Base-by-base conservation (phyloP, 331 rosid species). In the Cydonia oblonga region DNA sequence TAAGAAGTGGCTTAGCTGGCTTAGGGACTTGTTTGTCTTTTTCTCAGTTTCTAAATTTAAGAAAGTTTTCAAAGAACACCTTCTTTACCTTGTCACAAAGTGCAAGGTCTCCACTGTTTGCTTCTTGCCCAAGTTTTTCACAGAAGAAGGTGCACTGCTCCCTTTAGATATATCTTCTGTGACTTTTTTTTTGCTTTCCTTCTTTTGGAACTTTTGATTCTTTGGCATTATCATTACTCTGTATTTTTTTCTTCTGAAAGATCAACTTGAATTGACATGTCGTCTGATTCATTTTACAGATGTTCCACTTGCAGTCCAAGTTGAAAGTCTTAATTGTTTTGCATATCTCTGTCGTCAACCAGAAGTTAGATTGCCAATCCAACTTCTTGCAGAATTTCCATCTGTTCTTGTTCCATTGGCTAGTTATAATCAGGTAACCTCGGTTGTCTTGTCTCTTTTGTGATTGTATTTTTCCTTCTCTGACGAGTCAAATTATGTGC, bases 251-350 rank as follows among this genome's bases (percentile, higher is more conserved):
- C 16, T 57, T 5, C 30, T 58, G 64, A 3, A 58, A 5, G 18
- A 58, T 58, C 64, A 58, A 69, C 25, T 54, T 22, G 58, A 4
- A 57, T 68, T 24, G 67, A 67, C 64, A 13, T 35, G 42, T 30
- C 46, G 33, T 44, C 70, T 58, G 38, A 79, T 85, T 30, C 23
- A 46, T 69, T 77, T 73, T 83, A 69, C 77, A 93, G 98, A 87
- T 74, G 84, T 87, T 79, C 91, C 96, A 72, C 71, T 73, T 78
- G 83, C 85, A 29, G 90, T 89, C 52, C 97, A 89, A 86, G 78
- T 91, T 71, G 96, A 87, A 85, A 90, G 96, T 81, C 97, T 93
- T 54, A 79, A 84, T 64, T 89, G 92, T 80, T 89, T 84, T 79
- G 80, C 85, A 24, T 83, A 78, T 80, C 92, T 88, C 66, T 90